Evolutionary conservation across 768 basidiomycete genomes (phyloP).

Genomic region (Pleurotus tuber-regium): DNA sequence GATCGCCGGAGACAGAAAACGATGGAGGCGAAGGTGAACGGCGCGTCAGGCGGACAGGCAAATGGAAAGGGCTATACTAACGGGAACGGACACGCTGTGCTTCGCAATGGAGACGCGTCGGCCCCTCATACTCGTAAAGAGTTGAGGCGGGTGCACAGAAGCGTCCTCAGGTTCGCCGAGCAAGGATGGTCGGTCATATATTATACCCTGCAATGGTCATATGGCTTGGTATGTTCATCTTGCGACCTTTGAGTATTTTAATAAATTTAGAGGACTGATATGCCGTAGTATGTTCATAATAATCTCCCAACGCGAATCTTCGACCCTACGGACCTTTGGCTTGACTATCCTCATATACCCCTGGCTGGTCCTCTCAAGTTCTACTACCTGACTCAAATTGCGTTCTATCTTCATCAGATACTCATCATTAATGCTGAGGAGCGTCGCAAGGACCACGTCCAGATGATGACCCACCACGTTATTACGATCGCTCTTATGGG

Average conservation of each 20-base stretch:
- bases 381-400: slow-evolving; percentile 83
- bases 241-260: slow-evolving; percentile 13
- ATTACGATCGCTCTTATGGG: slow-evolving; percentile 81
- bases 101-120: slow-evolving; percentile 22
- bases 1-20: slow-evolving; percentile 23
- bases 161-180: slow-evolving; percentile 87
- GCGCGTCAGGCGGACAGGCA: slow-evolving; percentile 19
- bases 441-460: slow-evolving; percentile 86
- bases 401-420: slow-evolving; percentile 91
- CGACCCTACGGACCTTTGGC: slow-evolving; percentile 69
- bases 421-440: slow-evolving; percentile 92
- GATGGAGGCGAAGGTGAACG: slow-evolving; percentile 19
- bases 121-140: slow-evolving; percentile 36
- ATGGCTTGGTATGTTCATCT: slow-evolving; percentile 75
- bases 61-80: slow-evolving; percentile 29
- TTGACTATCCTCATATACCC: slow-evolving; percentile 77
- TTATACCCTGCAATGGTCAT: slow-evolving; percentile 70
- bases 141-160: slow-evolving; percentile 60
- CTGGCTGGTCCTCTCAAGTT: slow-evolving; percentile 83
- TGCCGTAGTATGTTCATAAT: slow-evolving; percentile 71
- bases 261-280: slow-evolving; percentile 11
- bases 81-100: slow-evolving; percentile 27
- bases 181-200: slow-evolving; percentile 92
- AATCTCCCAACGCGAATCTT: slow-evolving; percentile 66
- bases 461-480: slow-evolving; percentile 96